Base-by-base conservation (phyloP, 768 basidiomycete species). In the Kwoniella europaea region DNA sequence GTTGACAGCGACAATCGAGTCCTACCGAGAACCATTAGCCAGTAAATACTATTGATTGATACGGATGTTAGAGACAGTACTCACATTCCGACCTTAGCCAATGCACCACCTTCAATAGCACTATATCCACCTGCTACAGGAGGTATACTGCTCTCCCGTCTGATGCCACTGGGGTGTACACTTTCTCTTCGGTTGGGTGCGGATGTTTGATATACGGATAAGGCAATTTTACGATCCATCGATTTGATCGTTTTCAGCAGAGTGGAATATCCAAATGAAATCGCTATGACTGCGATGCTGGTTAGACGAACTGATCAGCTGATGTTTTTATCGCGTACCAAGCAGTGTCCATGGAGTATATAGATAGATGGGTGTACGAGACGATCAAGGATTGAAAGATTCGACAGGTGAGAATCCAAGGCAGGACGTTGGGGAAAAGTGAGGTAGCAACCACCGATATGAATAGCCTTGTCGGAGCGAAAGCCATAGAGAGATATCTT, bases 251-350 rank as follows among this genome's bases (percentile, higher is more conserved):
- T 63, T 56, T 81, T 73, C 7, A 81, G 56, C 29, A 82, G 71
- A 43, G 64, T 72, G 52, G 79, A 68, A 66, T 82, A 82, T 43
- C 72, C 46, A 22, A 79, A 68, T 2, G 81, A 80, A n/a, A 82
- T 76, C 53, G 71, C 22, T n/a, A 74, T 72, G 35, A 82, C 68
- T 24, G 63, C 69, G n/a, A 77, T 20, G 67, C 79, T 80, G 64
- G 9, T n/a, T 29, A 24, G 42, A 16, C 50, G 50, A 27, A 10
- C 50, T 52, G 41, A 58, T n/a, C 43, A 54, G 62, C 27, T 27
- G 27, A 27, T 27, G 27, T 27, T 27, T 27, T 27, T 3, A 27
- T 27, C 27, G 27, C 2, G 27, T 27, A 27, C 27, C 27, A 27
- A 27, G 27, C 27, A 27, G 27, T 27, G 4, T 27, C 27, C 27